Conservation (phyloP, 257 asterid species). For the Jacaranda copaia region DNA sequence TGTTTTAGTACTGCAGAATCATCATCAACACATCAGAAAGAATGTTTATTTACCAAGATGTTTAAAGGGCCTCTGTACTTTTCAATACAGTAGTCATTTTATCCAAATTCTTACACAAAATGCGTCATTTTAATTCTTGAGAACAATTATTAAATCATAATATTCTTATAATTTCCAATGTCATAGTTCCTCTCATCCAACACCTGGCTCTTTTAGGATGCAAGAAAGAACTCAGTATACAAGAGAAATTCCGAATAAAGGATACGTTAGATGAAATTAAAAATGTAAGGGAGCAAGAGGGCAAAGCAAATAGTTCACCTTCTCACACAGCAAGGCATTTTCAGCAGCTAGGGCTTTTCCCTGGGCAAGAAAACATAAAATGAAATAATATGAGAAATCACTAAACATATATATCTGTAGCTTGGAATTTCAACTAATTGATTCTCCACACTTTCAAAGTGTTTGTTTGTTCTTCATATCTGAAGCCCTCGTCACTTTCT, state of each 20-base stretch:
- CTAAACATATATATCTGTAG: background rate
- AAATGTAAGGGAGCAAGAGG: background rate
- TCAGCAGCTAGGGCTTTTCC: conserved; percentile 80
- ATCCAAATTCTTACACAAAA: too few relatives aligned
- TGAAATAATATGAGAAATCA: background rate
- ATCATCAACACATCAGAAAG: background rate
- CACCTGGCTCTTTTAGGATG: too few relatives aligned
- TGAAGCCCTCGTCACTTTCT: background rate
- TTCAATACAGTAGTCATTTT: too few relatives aligned
- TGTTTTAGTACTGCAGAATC: background rate
- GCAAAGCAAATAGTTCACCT: conserved; percentile 50
- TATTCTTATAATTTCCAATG: too few relatives aligned
- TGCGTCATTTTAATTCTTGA: too few relatives aligned
- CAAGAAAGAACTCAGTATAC: background rate
- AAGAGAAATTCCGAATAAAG: background rate
- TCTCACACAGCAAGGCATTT: conserved; percentile 68
- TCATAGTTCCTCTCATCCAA: too few relatives aligned
- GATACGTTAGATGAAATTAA: background rate
- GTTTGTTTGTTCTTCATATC: background rate
- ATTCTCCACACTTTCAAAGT: background rate
- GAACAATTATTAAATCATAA: too few relatives aligned
- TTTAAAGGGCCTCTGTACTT: too few relatives aligned
- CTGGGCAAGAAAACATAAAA: conserved; percentile 44
- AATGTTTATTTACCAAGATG: too few relatives aligned
- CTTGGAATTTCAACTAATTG: background rate